phyloP scores from a whole-genome alignment of 352 stramenopile genomes.

The Globisporangium barbulae region DNA sequence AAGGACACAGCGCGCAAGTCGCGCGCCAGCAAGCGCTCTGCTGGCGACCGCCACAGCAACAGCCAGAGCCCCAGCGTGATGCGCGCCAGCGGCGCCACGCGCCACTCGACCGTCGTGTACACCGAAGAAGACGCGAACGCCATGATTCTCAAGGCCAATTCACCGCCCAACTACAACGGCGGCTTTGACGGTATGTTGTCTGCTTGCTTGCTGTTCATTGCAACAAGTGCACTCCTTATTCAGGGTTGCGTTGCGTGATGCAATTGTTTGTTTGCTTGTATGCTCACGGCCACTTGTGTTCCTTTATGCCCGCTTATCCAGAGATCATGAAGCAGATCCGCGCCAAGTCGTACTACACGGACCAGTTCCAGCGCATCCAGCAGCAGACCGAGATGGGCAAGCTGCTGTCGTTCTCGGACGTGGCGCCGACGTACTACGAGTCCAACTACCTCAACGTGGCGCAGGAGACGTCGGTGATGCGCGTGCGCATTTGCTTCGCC shows the following conservation, averaged over 20 bases:
- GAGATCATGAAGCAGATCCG: slow-evolving; percentile 82
- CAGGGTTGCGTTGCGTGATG: background rate
- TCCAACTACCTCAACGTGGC: slow-evolving; percentile 55
- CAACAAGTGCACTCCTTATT: background rate
- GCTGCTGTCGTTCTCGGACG: slow-evolving; percentile 59
- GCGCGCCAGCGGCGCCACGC: slow-evolving; percentile 13
- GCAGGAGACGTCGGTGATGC: slow-evolving; percentile 42
- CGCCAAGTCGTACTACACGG: slow-evolving; percentile 72
- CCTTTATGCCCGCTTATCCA: slow-evolving; percentile 10
- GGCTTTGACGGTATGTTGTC: slow-evolving; percentile 44
- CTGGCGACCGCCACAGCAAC: slow-evolving; percentile 21
- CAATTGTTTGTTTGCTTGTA: background rate
- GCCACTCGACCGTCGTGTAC: slow-evolving; percentile 27
- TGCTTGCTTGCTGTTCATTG: background rate
- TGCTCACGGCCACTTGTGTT: background rate
- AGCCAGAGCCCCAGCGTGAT: slow-evolving; percentile 22
- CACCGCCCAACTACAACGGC: slow-evolving; percentile 57
- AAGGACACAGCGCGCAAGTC: slow-evolving; percentile 21
- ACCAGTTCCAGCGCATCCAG: slow-evolving; percentile 80
- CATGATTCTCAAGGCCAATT: slow-evolving; percentile 63
- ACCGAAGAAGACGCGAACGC: slow-evolving; percentile 60
- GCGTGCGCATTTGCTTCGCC: slow-evolving; percentile 60
- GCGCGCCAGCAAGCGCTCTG: slow-evolving; percentile 24
- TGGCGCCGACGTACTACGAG: slow-evolving; percentile 58
- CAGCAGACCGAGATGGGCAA: slow-evolving; percentile 68